Percentiles rank a stretch among this genome's conserved stretches.
Evolutionary conservation across 306 rosid genomes (phyloP).

Genomic region (Cucurbita maxima): DNA sequence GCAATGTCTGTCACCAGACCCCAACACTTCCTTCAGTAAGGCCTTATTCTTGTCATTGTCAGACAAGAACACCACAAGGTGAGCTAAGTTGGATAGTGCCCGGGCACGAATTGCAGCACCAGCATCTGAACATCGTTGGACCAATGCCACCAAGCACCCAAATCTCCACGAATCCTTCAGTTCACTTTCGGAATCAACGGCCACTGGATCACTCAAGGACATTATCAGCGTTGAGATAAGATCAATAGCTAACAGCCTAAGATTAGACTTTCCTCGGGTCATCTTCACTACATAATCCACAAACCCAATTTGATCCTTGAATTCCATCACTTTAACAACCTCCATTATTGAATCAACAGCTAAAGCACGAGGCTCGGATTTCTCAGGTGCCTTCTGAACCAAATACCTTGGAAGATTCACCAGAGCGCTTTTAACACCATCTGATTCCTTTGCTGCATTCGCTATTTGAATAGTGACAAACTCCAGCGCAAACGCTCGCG

Average conservation of each 20-base stretch:
- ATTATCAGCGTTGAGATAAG: conserved; percentile 37
- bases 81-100: conserved; percentile 60
- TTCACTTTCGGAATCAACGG: conserved; percentile 35
- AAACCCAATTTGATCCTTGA: conserved; percentile 49
- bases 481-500: conserved; percentile 42
- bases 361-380: conserved; percentile 61
- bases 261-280: conserved; percentile 52
- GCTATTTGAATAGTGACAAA: conserved; percentile 29
- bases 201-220: conserved; percentile 40
- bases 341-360: conserved; percentile 71
- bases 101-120: conserved; percentile 53
- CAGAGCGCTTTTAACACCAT: conserved; percentile 49
- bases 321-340: conserved; percentile 36
- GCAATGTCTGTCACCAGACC: conserved; percentile 26
- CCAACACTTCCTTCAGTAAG: conserved; percentile 47
- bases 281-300: conserved; percentile 56
- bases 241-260: conserved; percentile 73
- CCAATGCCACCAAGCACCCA: conserved; percentile 62
- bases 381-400: conserved; percentile 63
- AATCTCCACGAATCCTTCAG: conserved; percentile 37
- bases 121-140: conserved; percentile 65
- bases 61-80: conserved; percentile 45
- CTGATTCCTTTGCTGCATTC: conserved; percentile 10
- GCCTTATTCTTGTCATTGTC: conserved; percentile 18
- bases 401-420: conserved; percentile 60